Conservation (phyloP, 441 rosid genomes). For the Iberis amara region DNA sequence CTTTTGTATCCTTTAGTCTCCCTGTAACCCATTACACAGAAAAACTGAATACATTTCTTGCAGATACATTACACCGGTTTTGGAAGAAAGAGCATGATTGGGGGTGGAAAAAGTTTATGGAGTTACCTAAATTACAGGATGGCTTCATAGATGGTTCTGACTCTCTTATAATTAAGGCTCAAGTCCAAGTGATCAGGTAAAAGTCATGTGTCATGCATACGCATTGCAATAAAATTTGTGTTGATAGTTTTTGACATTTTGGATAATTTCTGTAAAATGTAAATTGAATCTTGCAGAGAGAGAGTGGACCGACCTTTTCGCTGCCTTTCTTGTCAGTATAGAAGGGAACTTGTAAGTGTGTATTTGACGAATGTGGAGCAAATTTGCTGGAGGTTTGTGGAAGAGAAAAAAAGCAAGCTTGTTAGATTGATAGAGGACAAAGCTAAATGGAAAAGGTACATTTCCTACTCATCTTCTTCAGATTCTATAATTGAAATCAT, state of each 20-base stretch:
- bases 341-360: slow-evolving; percentile 96
- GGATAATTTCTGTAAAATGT: slow-evolving; percentile 39
- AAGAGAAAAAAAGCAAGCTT: slow-evolving; percentile 81
- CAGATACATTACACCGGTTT: slow-evolving; percentile 92
- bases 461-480: not conserved
- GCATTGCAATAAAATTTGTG: too few species aligned
- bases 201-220: not conserved
- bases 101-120: slow-evolving; percentile 99
- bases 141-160: slow-evolving; percentile 77
- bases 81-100: slow-evolving; percentile 99
- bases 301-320: slow-evolving; percentile 89
- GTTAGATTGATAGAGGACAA: slow-evolving; percentile 79
- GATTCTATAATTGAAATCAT: slow-evolving; percentile 4
- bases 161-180: slow-evolving; percentile 81
- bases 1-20: slow-evolving; percentile 9
- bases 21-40: slow-evolving; percentile 3
- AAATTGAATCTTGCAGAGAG: slow-evolving; percentile 49
- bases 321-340: slow-evolving; percentile 85
- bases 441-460: slow-evolving; percentile 94
- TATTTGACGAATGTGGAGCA: slow-evolving; percentile 86
- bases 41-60: slow-evolving; percentile 31
- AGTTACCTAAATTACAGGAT: slow-evolving; percentile 67
- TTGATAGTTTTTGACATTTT: slow-evolving; percentile 23
- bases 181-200: slow-evolving; percentile 95
- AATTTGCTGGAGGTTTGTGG: slow-evolving; percentile 78